Base-by-base conservation (phyloP, 2,329 filamentous ascomycete genomes). In the Ascocoryne sarcoides region DNA sequence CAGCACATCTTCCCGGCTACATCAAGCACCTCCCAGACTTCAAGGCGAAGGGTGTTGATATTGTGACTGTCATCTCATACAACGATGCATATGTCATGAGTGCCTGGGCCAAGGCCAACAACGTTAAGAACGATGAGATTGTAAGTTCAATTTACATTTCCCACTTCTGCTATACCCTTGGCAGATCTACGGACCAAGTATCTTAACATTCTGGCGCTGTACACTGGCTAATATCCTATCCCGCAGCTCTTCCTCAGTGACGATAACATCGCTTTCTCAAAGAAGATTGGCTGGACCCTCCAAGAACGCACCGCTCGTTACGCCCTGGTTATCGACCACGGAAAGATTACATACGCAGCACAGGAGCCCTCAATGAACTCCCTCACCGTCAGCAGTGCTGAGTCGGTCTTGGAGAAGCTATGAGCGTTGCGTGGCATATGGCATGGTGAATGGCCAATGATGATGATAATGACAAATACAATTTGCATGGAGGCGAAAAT, bases 31-130 rank as follows among this genome's bases (percentile, higher is more conserved):
- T 79, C 46, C 60, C 69, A 20, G 65, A 73, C 48, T 61, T 84
- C 52, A 73, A 73, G 61, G 60, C 58, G 42, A 84, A 84, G 68
- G 79, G 78, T 47, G 79, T 84, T 42, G 80, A 84, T 58, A 56
- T 79, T 34, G 71, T 84, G 40, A 78, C 76, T 30, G 72, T 81
- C 46, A 74, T 84, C 53, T 79, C 79, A 15, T 79, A 64, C 62
- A 84, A 84, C 58, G 81, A 84, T 63, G 68, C 75, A 12, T 83
- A 65, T 58, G 80, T 84, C 49, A 84, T 84, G 79, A 76, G 71
- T 58, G 79, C 78, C 21, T 82, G 78, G 78, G 74, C 74, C 56
- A 84, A 84, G 66, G 79, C 81, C 52, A 84, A 84, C 60, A 65
- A 65, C 10, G 71, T 82, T 50, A 77, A 71, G 55, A 68, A 68